Base-by-base conservation (phyloP, 192 early-diverging fungal genomes). In the Backusella sp. region DNA sequence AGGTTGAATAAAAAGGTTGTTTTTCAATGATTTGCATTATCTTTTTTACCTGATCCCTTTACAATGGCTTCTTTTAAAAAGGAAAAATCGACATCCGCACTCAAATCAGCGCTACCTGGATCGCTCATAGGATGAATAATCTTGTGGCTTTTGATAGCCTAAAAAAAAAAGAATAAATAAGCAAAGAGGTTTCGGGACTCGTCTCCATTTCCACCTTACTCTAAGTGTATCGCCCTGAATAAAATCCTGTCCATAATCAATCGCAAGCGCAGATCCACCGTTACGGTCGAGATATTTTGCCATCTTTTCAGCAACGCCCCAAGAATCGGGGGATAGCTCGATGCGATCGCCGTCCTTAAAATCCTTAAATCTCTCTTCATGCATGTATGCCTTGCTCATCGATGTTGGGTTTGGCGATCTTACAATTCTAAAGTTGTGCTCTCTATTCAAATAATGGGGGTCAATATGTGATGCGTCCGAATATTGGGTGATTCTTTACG, bases 191-290 rank as follows among this genome's bases (percentile, higher is more conserved):
- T 56, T 21, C n/a, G n/a, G 6, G 37, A 19, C 0, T 36, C n/a
- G 21, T 28, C 21, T 71, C 32, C 30, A n/a, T n/a, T 35, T 14
- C 42, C 46, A 68, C 39, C 8, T 70, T 70, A 70, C 68, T 26
- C 68, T 70, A 62, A 98, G 84, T 56, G 92, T 95, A 73, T 96
- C 91, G 6, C 90, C 87, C 74, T 91, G 88, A 0, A 89, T 80
- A 75, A 90, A 82, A 77, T 96, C 91, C 68, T 90, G 85, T 14
- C 98, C 98, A 77, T 99, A 99, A 87, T 99, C 98, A 56, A 97
- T 85, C 30, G 94, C 80, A 35, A 98, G 77, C 0, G 89, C 94
- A 36, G 88, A 82, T 19, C 98, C 98, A 19, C 87, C 87, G 46
- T 90, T 83, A 1, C 76, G 72, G 21, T 90, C 76, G 19, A 99